Conservation (phyloP, 768 basidiomycete species). For the Kwoniella europaea region DNA sequence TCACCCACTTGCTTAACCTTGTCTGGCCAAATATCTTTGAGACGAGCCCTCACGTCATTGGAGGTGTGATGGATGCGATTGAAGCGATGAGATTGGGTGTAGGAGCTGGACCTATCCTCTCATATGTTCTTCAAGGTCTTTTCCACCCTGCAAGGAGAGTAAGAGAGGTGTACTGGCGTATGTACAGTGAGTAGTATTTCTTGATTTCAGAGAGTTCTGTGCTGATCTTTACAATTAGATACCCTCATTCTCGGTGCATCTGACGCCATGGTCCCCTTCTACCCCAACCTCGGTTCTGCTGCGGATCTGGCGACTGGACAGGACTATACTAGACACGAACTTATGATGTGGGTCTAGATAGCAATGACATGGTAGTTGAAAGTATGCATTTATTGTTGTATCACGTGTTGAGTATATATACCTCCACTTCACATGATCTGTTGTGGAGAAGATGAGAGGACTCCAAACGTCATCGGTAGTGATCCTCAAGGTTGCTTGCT, state of each 20-base stretch:
- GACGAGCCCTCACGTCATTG: constrained; percentile 96
- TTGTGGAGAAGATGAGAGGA: too few species aligned
- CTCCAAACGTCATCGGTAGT: not conserved
- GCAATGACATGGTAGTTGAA: too few species aligned
- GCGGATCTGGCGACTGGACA: constrained; percentile 65
- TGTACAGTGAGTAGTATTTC: constrained; percentile 74
- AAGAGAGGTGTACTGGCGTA: constrained; percentile 95
- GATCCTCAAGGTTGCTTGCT: not conserved
- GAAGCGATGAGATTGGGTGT: constrained; percentile 96
- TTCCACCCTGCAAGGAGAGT: constrained; percentile 98
- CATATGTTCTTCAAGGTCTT: constrained; percentile 90
- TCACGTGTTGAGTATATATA: not conserved
- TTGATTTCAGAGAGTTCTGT: not conserved
- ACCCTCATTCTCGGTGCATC: constrained; percentile 81
- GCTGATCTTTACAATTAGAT: constrained; percentile 34
- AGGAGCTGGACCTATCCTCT: constrained; percentile 88
- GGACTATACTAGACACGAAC: constrained; percentile 53
- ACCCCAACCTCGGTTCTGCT: constrained; percentile 85
- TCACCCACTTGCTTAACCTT: constrained; percentile 96
- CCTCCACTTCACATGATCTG: not conserved
- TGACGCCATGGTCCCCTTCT: constrained; percentile 93
- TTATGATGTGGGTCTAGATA: constrained; percentile 50
- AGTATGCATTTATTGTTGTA: not conserved
- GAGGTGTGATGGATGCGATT: constrained; percentile 96
- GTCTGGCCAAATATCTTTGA: constrained; percentile 99